Evolutionary conservation across 225 moss, liverwort and hornwort species (phyloP).

Genomic region (Straminergon stramineum): DNA sequence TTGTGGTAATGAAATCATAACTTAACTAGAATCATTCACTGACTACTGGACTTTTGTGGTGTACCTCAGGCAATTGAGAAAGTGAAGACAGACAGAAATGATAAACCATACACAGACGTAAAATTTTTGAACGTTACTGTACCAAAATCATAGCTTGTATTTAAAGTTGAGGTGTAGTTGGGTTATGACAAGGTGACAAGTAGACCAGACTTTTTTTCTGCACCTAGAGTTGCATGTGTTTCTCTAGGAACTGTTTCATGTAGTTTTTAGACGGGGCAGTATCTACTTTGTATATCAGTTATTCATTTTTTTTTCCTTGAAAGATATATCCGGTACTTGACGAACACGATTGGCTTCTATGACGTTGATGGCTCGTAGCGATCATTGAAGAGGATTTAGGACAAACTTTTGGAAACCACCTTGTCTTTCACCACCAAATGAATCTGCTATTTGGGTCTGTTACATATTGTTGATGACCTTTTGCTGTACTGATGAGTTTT

Average conservation of each 20-base stretch:
- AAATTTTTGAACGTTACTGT: slow-evolving; percentile 93
- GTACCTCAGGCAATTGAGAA: slow-evolving; percentile 79
- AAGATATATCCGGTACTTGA: background rate
- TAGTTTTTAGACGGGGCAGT: slow-evolving; percentile 5
- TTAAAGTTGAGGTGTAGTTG: background rate
- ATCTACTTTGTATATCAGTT: slow-evolving; percentile 20
- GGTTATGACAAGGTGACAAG: background rate
- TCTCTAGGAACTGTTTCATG: background rate
- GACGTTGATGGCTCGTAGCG: background rate
- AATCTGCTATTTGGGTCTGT: background rate
- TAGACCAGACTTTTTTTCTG: background rate
- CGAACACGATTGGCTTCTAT: background rate
- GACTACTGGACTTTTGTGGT: background rate
- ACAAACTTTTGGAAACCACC: background rate
- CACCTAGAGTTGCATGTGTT: background rate
- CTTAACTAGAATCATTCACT: background rate
- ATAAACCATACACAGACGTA: slow-evolving; percentile 85
- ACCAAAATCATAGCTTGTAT: slow-evolving; percentile 49
- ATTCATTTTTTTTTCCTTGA: background rate
- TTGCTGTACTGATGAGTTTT: background rate
- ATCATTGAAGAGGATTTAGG: background rate
- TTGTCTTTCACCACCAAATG: background rate
- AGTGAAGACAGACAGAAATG: slow-evolving; percentile 86
- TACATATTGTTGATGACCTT: background rate
- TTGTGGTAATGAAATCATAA: background rate